Percentiles rank a stretch among this genome's conserved stretches.
phyloP scores from a whole-genome alignment of 352 stramenopile genomes.

The Lagenidium giganteum region DNA sequence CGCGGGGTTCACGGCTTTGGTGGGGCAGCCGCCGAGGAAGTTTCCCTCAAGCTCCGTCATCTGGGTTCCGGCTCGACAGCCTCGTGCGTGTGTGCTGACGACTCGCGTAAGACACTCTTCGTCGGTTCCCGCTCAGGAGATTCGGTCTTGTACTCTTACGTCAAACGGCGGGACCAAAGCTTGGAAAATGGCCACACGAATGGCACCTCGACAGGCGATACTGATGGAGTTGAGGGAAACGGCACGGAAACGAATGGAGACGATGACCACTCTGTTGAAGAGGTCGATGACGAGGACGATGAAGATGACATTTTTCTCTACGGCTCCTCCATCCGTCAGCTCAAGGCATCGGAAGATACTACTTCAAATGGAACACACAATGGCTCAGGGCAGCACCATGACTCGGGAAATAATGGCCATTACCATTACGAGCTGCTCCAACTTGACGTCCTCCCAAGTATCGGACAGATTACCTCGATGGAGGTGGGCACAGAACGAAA shows the following conservation, averaged over 20 bases:
- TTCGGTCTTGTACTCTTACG: slow-evolving; percentile 60
- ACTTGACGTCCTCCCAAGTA: slow-evolving; percentile 62
- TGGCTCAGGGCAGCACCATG: neutral
- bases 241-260: slow-evolving; percentile 18
- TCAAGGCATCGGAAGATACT: slow-evolving; percentile 11
- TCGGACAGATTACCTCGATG: slow-evolving; percentile 82
- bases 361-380: neutral
- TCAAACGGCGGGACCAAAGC: slow-evolving; percentile 14
- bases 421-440: slow-evolving; percentile 49
- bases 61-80: slow-evolving; percentile 37
- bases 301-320: slow-evolving; percentile 62
- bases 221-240: slow-evolving; percentile 27
- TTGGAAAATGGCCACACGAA: slow-evolving; percentile 1
- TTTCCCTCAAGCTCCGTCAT: slow-evolving; percentile 47
- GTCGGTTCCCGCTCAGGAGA: slow-evolving; percentile 77
- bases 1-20: slow-evolving; percentile 27
- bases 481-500: slow-evolving; percentile 75
- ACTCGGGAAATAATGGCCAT: slow-evolving; percentile 9
- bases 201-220: neutral
- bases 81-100: slow-evolving; percentile 57
- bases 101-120: slow-evolving; percentile 67
- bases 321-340: slow-evolving; percentile 23
- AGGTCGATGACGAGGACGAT: slow-evolving; percentile 70
- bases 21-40: slow-evolving; percentile 5
- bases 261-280: slow-evolving; percentile 16